Conservation (phyloP, 208 protist genomes). For the Angomonas ambiguus region DNA sequence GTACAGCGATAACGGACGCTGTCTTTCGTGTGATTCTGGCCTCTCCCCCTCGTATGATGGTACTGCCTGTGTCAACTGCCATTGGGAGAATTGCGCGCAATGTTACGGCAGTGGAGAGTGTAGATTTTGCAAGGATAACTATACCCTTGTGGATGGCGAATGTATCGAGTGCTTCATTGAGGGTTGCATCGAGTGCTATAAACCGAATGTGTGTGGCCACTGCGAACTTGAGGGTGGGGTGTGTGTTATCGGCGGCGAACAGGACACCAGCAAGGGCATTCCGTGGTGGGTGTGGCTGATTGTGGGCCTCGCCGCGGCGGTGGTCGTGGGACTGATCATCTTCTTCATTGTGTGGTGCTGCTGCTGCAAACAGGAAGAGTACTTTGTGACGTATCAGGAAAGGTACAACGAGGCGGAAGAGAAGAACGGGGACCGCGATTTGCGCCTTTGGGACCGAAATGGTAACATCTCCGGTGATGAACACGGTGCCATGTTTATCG, state of each 20-base stretch:
- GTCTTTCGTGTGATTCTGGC: too few relatives aligned
- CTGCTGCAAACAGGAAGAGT: neutral
- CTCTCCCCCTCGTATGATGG: too few relatives aligned
- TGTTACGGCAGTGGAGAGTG: neutral
- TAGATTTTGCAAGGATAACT: neutral
- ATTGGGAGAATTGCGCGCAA: too few relatives aligned
- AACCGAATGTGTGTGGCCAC: neutral
- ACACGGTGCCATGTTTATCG: neutral
- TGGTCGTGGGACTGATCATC: neutral
- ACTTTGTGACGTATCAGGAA: neutral
- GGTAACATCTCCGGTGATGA: neutral
- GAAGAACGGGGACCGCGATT: neutral
- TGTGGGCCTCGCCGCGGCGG: neutral
- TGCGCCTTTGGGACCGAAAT: neutral
- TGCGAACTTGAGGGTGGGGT: neutral
- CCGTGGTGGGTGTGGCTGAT: conserved; percentile 5
- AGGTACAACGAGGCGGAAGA: neutral
- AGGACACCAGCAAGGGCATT: neutral
- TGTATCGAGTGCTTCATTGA: neutral
- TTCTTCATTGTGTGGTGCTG: neutral
- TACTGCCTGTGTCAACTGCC: too few relatives aligned
- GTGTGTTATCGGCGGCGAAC: neutral
- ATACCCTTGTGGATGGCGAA: neutral
- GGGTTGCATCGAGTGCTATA: neutral
- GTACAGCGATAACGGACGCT: too few relatives aligned